phyloP scores from a whole-genome alignment of 2,329 filamentous ascomycete genomes.

The Rutstroemia sp. region DNA sequence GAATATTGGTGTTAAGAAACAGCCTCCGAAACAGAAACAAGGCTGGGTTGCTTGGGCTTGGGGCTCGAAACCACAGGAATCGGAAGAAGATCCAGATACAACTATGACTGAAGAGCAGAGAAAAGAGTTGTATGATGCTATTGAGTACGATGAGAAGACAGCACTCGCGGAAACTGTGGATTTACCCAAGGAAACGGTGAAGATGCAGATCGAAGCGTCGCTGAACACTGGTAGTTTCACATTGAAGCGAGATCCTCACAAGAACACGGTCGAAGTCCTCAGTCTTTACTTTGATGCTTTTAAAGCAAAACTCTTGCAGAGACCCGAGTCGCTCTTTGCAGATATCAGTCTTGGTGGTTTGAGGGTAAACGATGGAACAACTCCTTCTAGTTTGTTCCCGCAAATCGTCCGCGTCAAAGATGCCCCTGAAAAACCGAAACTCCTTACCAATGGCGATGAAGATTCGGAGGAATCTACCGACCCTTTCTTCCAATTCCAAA shows the following conservation, averaged over 20 bases:
- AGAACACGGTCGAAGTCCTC: constrained; percentile 71
- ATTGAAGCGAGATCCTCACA: constrained; percentile 75
- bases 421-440: constrained; percentile 46
- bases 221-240: constrained; percentile 97
- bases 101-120: constrained; percentile 93
- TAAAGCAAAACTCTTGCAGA: constrained; percentile 79
- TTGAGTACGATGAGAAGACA: constrained; percentile 97
- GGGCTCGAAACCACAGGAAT: constrained; percentile 61
- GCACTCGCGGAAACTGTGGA: constrained; percentile 83
- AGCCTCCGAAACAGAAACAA: constrained; percentile 55
- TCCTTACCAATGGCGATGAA: constrained; percentile 31
- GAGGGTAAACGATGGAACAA: constrained; percentile 92
- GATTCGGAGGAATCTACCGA: constrained; percentile 45
- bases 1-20: constrained; percentile 79
- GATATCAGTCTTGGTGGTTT: constrained; percentile 88
- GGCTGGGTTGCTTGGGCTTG: constrained; percentile 91
- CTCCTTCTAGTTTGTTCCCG: constrained; percentile 80
- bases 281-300: constrained; percentile 93
- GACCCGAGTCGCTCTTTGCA: constrained; percentile 83
- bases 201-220: constrained; percentile 85
- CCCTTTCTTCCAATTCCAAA: constrained; percentile 83
- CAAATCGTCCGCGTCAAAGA: constrained; percentile 97
- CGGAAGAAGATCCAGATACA: constrained; percentile 65
- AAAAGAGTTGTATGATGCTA: constrained; percentile 93
- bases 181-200: constrained; percentile 81